Base-by-base conservation (phyloP, 2,329 filamentous ascomycete species). In the Hypocreales sp. region DNA sequence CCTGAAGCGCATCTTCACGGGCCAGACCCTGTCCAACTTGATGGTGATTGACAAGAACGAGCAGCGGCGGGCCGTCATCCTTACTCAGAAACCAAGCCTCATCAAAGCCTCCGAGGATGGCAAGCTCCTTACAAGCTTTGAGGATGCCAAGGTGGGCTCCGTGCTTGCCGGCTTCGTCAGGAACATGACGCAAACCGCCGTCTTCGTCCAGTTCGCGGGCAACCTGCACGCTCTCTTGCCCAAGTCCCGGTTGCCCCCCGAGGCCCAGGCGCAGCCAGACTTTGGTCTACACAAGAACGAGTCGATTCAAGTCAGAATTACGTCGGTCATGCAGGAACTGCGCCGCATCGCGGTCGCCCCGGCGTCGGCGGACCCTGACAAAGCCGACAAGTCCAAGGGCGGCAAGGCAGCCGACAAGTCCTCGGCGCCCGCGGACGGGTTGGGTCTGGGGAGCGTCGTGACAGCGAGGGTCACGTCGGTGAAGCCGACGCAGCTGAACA, bases 401-500 rank as follows among this genome's bases (percentile, higher is more conserved):
- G 30, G 46, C 36, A 50, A 56, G 24, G 29, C 47, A 19, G 42
- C 40, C n/a, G 40, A 43, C 4, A 44, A 43, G 28, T 29, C 34
- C 4, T 30, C 46, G 11, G 42, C 44, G 10, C 48, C 71, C 6
- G 60, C 78, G n/a, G 71, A 74, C 24, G 82, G 93, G 38, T 67
- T 93, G 26, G 60, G 60, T 2, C 61, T 83, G 17, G 87, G 87
- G 28, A 77, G 67, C 37, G 48, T 79, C 25, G 73, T 75, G 7
- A 83, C 80, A 45, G 87, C 80, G 21, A 77, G 67, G 40, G 70
- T 98, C 24, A 68, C 70, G n/a, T 82, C 82, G 0, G 60, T 94
- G 45, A 93, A 92, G 52, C 76, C 77, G 26, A 94, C 87, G 0
- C 90, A 98, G 48, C 60, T 95, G 30, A 95, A 95, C 39, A 83